Evolutionary conservation across 345 rosid species (phyloP).

Genomic region (Excoecaria agallocha): DNA sequence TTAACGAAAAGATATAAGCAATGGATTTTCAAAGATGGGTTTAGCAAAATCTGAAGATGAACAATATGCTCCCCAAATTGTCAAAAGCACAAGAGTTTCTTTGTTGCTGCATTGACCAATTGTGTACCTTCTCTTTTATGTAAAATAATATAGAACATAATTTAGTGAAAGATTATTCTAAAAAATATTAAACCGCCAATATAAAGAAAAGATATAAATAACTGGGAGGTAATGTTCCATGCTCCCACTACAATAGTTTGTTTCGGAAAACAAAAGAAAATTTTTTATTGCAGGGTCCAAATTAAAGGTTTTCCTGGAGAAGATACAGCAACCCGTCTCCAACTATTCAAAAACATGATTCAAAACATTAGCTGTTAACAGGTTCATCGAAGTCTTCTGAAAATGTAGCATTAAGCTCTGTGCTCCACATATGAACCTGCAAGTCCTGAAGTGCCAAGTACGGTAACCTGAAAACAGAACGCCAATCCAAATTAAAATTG

Average conservation of each 20-base stretch:
- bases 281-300: not conserved
- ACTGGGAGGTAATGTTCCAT: not conserved
- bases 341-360: constrained; percentile 11
- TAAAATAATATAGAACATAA: not conserved
- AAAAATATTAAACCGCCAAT: not conserved
- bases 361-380: constrained; percentile 1
- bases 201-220: not conserved
- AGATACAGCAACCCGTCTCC: constrained; percentile 11
- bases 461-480: constrained; percentile 56
- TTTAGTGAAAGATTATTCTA: not conserved
- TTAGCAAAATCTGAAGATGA: too few species aligned
- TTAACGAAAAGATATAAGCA: too few species aligned
- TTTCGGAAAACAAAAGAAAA: not conserved
- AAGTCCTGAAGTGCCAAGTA: constrained; percentile 89
- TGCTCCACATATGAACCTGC: constrained; percentile 89
- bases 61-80: too few species aligned
- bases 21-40: too few species aligned
- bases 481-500: not conserved
- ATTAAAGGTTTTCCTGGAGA: constrained; percentile 4
- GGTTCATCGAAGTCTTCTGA: not conserved
- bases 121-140: not conserved
- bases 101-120: not conserved
- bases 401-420: constrained; percentile 37
- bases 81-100: too few species aligned
- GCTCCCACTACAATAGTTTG: not conserved